Percentiles rank a stretch among this genome's conserved stretches.
phyloP scores from a whole-genome alignment of 805 yeast genomes.

The Kazachstania bromeliacearum region DNA sequence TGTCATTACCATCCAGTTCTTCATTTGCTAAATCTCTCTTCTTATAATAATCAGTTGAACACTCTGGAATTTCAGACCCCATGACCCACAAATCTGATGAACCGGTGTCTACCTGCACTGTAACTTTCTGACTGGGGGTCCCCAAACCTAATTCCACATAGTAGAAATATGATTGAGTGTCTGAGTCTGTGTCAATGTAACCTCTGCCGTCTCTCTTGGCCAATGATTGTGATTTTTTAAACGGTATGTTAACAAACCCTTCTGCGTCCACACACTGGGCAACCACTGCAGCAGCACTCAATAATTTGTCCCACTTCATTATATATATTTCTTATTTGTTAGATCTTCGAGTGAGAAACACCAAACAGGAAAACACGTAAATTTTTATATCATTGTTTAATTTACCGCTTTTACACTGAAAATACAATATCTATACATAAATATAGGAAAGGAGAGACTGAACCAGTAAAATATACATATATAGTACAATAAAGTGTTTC shows the following conservation, averaged over 20 bases:
- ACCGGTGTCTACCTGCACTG: conserved; percentile 61
- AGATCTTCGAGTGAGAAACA: too few species aligned
- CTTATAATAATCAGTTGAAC: neutral
- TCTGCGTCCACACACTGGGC: neutral
- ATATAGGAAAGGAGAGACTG: too few species aligned
- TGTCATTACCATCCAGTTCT: neutral
- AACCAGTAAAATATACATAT: too few species aligned
- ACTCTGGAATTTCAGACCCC: conserved; percentile 33
- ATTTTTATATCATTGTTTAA: too few species aligned
- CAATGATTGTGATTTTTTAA: conserved; percentile 17
- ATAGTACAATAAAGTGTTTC: too few species aligned
- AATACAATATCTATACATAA: too few species aligned
- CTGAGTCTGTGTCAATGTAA: conserved; percentile 13
- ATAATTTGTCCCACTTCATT: neutral
- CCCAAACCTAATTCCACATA: conserved; percentile 43
- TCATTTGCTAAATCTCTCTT: neutral
- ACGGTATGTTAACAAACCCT: conserved; percentile 11
- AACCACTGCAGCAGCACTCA: neutral
- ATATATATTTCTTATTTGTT: too few species aligned
- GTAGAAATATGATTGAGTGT: conserved; percentile 36
- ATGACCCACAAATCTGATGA: conserved; percentile 60
- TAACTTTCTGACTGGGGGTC: conserved; percentile 44
- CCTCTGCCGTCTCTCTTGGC: conserved; percentile 9
- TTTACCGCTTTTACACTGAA: too few species aligned
- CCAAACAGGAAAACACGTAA: too few species aligned